These are phyloP conservation scores for Ceratorhiza oryzae-sativae DNA, from an alignment of 1,284 basidiomycete species.

Conservation along the genomic window DNA sequence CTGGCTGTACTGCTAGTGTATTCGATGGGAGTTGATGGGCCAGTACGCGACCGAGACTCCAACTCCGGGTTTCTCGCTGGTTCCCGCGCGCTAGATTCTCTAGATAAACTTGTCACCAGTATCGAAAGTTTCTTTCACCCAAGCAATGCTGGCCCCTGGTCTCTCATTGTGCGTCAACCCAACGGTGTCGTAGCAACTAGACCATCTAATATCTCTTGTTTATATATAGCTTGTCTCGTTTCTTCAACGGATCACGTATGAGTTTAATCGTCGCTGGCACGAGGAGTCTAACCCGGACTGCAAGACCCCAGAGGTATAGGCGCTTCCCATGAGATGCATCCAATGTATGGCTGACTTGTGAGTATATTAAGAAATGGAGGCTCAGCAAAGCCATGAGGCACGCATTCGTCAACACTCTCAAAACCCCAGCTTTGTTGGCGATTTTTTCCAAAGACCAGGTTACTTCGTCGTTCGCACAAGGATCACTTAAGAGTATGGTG, in stretches of 20 bases:
- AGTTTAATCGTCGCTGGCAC: conserved; percentile 83
- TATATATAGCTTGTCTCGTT: conserved; percentile 69
- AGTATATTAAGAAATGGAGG: conserved; percentile 55
- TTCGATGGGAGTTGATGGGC: conserved; percentile 88
- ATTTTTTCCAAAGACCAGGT: conserved; percentile 93
- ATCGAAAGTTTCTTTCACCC: conserved; percentile 95
- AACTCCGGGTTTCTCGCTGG: conserved; percentile 72
- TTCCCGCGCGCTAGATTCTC: conserved; percentile 86
- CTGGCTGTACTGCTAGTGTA: conserved; percentile 91
- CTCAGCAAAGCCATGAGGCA: conserved; percentile 84
- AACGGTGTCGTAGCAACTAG: not conserved
- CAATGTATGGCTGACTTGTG: not conserved
- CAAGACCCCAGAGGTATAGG: conserved; percentile 76
- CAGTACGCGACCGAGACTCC: conserved; percentile 57
- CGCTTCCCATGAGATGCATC: not conserved
- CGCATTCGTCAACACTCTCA: conserved; percentile 81
- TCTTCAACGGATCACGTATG: conserved; percentile 76
- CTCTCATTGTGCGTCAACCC: conserved; percentile 58
- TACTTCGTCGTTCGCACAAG: conserved; percentile 72
- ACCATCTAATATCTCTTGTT: conserved; percentile 44
- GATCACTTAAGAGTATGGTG: conserved; percentile 64
- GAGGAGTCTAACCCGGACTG: conserved; percentile 84
- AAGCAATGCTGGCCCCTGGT: conserved; percentile 78
- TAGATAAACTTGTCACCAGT: conserved; percentile 89
- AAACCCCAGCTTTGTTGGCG: conserved; percentile 88